Evolutionary conservation across 2,329 filamentous ascomycete genomes (phyloP).

Genomic region (Fusarium coicis): DNA sequence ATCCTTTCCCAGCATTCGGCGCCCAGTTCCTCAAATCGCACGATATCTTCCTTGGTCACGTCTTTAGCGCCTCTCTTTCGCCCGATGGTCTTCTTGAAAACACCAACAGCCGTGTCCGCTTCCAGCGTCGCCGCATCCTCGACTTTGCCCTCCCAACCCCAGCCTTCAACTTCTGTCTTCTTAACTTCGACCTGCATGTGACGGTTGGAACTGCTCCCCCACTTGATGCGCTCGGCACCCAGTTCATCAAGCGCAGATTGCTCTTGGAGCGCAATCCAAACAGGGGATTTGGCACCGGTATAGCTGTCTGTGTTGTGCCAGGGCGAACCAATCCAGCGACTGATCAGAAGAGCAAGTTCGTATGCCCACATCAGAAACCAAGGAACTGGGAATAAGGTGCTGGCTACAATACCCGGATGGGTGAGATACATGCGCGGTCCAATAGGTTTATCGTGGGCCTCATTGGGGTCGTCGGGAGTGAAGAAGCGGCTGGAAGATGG

Average conservation of each 20-base stretch:
- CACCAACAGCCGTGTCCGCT: slow-evolving; percentile 57
- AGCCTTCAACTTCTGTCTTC: slow-evolving; percentile 86
- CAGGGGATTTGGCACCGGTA: slow-evolving; percentile 77
- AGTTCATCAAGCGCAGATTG: slow-evolving; percentile 69
- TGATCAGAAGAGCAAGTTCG: slow-evolving; percentile 73
- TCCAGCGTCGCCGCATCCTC: slow-evolving; percentile 56
- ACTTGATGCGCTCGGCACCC: slow-evolving; percentile 73
- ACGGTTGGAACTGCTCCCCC: slow-evolving; percentile 79
- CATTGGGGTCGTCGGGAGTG: slow-evolving; percentile 42
- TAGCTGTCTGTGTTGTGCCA: slow-evolving; percentile 88
- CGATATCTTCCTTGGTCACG: slow-evolving; percentile 68
- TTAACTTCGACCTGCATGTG: slow-evolving; percentile 70
- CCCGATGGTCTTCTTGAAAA: slow-evolving; percentile 63
- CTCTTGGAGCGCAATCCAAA: slow-evolving; percentile 80
- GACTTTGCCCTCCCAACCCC: slow-evolving; percentile 77
- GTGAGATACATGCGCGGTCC: slow-evolving; percentile 77
- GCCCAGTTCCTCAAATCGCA: slow-evolving; percentile 71
- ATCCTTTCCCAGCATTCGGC: slow-evolving; percentile 74
- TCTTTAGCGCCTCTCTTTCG: slow-evolving; percentile 68
- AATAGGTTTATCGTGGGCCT: slow-evolving; percentile 39
- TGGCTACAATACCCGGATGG: slow-evolving; percentile 89
- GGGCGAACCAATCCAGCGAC: slow-evolving; percentile 82
- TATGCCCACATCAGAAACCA: slow-evolving; percentile 77
- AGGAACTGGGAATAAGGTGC: slow-evolving; percentile 80
- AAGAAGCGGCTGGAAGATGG: slow-evolving; percentile 69